Evolutionary conservation across 305 asterid species (phyloP), one percentile per base, ranked within the genome.

Genomic region (Fraxinus paxiana): DNA sequence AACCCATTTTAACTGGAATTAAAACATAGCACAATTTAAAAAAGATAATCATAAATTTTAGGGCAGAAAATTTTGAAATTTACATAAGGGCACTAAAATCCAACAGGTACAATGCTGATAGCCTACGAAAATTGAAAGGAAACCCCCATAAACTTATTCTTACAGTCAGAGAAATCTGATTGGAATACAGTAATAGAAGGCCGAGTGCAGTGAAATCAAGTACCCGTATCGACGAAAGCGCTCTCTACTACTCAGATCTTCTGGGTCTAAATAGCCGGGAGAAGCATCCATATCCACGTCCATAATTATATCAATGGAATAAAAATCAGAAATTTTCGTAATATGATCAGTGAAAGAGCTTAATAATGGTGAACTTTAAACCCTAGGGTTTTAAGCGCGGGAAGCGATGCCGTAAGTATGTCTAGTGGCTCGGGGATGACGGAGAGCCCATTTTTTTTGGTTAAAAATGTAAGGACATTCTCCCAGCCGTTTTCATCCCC

Each of bases 161-260:
- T 43, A 13, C 6, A 6, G 28, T 15, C 28, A 26, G 12, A 4
- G 1, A 6, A 18, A 15, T 7, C 24, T 59, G 22, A 20, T 18
- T 8, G 30, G 17, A 41, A 24, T n/a, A 46, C 34, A 46, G 24
- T 2, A 26, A 41, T 22, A 43, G 78, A 75, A 75, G 15, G 18
- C 33, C 15, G 13, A 2, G n/a, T 31, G 1, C 22, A 41, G 26
- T 20, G 13, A 78, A 83, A 51, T 73, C 5, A 35, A 35, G 56
- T 88, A 95, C 98, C 99, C 93, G 89, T 92, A 96, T 84, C 99
- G 93, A 74, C 99, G 97, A 82, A 87, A 96, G 6, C 93, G 92
- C 90, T 94, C 97, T 77, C 99, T 87, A 59, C 84, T 87, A 83
- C 89, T 89, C 80, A 92, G 86, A 88, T 94, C 90, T 79, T 92